Conservation (phyloP, 2,329 filamentous ascomycete species). For the Talaromyces sp. region DNA sequence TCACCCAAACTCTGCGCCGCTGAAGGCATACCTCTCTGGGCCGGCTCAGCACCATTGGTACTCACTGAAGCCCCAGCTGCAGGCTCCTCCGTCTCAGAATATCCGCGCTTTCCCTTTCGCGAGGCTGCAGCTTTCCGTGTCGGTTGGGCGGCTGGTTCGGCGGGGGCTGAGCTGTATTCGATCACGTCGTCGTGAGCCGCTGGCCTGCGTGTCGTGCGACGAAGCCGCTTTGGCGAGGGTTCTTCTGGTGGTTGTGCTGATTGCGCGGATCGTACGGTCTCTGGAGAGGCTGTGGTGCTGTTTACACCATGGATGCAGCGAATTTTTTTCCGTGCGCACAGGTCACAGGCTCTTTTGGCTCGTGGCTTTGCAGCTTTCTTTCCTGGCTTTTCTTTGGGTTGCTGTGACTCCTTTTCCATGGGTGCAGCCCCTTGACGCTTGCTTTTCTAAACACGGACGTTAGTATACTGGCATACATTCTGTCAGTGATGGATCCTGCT, state of each 20-base stretch:
- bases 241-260: not conserved
- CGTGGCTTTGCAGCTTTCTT: too few species aligned
- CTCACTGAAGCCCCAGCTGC: not conserved
- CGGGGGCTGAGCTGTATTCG: not conserved
- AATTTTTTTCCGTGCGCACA: not conserved
- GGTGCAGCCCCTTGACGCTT: not conserved
- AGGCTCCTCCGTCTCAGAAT: not conserved
- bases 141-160: not conserved
- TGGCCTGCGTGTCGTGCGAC: not conserved
- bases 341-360: conserved; percentile 1
- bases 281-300: not conserved
- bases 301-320: not conserved
- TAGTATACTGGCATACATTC: not conserved
- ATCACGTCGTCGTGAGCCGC: not conserved
- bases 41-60: not conserved
- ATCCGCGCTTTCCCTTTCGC: not conserved
- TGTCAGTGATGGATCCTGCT: not conserved
- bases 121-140: not conserved
- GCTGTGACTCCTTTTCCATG: too few species aligned
- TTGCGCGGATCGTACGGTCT: not conserved
- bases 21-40: not conserved
- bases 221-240: not conserved
- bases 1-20: not conserved
- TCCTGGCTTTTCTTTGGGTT: not conserved
- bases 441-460: not conserved